Evolutionary conservation across 2,329 filamentous ascomycete genomes (phyloP), one percentile per base, ranked within the genome.

Genomic region (Ascochyta koolunga): DNA sequence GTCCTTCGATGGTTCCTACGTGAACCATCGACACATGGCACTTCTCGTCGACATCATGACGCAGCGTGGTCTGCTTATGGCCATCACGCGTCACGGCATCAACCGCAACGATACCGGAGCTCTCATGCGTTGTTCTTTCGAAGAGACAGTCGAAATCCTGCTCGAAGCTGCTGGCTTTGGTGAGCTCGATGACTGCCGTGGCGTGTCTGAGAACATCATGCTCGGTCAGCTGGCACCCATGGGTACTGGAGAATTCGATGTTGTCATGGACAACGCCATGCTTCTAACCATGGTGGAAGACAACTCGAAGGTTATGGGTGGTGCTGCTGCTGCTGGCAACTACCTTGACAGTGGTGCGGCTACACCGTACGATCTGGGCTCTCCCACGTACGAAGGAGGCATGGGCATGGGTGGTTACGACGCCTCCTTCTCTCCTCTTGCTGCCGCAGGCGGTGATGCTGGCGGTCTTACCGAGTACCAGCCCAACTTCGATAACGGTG

Each of bases 131-230:
- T 99, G 96, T 82, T 99, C 95, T 2, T 99, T 99, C 78, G 95
- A 99, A 78, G 96, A 99, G 77, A 99, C 95, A 0, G 95, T 99
- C 35, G 96, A 99, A 73, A 99, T 99, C 81, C 82, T 99, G 47
- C 86, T 99, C 18, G 95, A 99, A 73, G 96, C 95, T 57, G 95
- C 95, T 21, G 91, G 92, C 15, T 91, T 91, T 44, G 95, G 95
- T 73, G 95, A 99, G 76, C 83, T 99, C 27, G 95, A 99, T 71
- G 95, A 99, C 77, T 99, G 96, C 80, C 90, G 92, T 56, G 95
- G 95, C 82, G 93, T 99, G 44, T 98, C 95, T 15, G 95, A 99
- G 79, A 99, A 99, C 79, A 89, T 99, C 72, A 99, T 99, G 86
- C 85, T 99, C 59, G 95, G 95, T 59, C 95, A 99, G 79, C 86